These are phyloP conservation scores for Coniochaeta sp. DNA, from an alignment of 2,329 filamentous ascomycete species.

Conservation along the genomic window DNA sequence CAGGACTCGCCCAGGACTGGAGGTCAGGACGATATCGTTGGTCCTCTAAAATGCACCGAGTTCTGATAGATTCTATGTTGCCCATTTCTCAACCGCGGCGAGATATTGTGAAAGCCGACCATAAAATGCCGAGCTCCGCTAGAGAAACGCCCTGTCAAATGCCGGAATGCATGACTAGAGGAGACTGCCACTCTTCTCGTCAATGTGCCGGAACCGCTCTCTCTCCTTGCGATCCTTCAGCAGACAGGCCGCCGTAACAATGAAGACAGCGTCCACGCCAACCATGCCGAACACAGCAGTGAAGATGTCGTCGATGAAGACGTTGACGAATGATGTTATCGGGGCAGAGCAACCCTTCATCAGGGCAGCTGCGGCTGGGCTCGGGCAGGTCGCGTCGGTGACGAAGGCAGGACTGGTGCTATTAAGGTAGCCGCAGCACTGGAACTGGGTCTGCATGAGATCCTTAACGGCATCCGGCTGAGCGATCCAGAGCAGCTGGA, in stretches of 20 bases:
- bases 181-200: conserved; percentile 62
- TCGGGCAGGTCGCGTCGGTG: conserved; percentile 60
- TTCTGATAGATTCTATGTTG: too few relatives aligned
- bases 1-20: too few relatives aligned
- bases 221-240: conserved; percentile 76
- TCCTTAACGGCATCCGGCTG: conserved; percentile 53
- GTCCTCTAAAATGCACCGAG: too few relatives aligned
- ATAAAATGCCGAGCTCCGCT: too few relatives aligned
- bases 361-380: conserved; percentile 61
- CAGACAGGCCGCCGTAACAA: conserved; percentile 67
- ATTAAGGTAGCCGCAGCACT: conserved; percentile 76
- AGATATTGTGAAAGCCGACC: not conserved
- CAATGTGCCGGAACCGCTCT: conserved; percentile 71
- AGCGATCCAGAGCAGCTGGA: conserved; percentile 52
- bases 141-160: not conserved
- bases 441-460: conserved; percentile 67
- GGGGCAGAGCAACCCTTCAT: conserved; percentile 62
- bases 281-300: conserved; percentile 76
- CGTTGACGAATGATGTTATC: conserved; percentile 62
- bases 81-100: not conserved
- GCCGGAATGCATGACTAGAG: not conserved
- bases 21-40: too few relatives aligned
- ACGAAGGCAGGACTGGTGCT: conserved; percentile 65
- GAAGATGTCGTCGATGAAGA: conserved; percentile 68
- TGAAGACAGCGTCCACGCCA: conserved; percentile 57